phyloP scores from a whole-genome alignment of 1,139 yeast species.

The Hansenula lynferdii region DNA sequence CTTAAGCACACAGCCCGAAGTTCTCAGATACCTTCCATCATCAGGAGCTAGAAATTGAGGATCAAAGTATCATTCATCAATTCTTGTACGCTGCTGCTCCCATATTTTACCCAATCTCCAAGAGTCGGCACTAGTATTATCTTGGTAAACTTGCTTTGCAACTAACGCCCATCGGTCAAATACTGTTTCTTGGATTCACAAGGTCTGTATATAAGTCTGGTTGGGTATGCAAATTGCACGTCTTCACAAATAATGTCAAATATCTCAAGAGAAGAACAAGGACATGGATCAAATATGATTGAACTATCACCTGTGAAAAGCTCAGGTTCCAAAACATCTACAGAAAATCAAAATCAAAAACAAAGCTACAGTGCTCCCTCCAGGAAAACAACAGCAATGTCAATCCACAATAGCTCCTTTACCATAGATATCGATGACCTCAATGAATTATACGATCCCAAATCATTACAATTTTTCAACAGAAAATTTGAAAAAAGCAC shows the following conservation, averaged over 20 bases:
- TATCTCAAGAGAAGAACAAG: background rate
- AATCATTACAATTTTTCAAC: conserved; percentile 25
- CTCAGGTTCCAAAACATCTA: background rate
- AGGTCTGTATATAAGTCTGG: no score
- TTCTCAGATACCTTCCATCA: no score
- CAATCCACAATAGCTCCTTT: conserved; percentile 3
- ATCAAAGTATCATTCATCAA: no score
- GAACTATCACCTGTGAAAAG: conserved; percentile 3
- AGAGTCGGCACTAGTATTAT: no score
- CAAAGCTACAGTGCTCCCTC: conserved; percentile 5
- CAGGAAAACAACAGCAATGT: background rate
- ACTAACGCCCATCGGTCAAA: no score
- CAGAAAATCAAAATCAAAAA: background rate
- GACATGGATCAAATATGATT: conserved; percentile 2
- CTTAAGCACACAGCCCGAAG: no score
- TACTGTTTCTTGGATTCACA: no score
- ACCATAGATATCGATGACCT: conserved; percentile 21
- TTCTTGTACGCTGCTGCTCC: no score
- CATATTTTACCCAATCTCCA: no score
- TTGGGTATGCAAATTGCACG: no score
- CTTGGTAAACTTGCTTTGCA: no score
- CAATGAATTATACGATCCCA: conserved; percentile 29
- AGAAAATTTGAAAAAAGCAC: conserved; percentile 20
- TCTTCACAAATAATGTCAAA: background rate
- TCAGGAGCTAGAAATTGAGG: no score